A percentile compares a stretch with the other conserved stretches of the same genome.
Conservation (phyloP, 176 grass and related monocot species). For the Ampelocalamus luodianensis region DNA sequence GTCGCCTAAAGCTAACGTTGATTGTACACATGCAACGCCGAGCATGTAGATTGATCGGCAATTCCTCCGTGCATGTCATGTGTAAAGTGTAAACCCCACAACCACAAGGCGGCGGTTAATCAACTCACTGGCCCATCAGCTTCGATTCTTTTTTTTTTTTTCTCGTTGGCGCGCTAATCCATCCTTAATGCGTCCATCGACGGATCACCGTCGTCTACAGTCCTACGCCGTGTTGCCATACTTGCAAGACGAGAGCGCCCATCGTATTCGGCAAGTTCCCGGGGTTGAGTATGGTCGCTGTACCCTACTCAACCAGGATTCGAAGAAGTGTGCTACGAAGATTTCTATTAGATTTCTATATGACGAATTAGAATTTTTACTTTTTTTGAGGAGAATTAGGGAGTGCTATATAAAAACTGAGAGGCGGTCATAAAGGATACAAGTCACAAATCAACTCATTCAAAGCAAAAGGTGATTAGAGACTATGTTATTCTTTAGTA, state of each 20-base stretch:
- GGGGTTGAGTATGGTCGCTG: too few species aligned
- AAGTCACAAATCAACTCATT: too few species aligned
- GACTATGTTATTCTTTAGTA: too few species aligned
- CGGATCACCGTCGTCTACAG: background rate
- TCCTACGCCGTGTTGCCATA: background rate
- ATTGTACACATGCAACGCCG: background rate
- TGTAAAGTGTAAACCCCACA: background rate
- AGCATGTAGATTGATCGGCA: background rate
- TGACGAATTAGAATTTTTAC: too few species aligned
- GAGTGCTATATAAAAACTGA: too few species aligned
- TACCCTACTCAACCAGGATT: too few species aligned
- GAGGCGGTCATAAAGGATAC: too few species aligned
- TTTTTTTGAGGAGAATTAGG: too few species aligned
- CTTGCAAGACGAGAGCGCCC: background rate
- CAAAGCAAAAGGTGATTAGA: too few species aligned
- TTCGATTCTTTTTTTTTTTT: background rate
- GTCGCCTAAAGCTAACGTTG: too few species aligned
- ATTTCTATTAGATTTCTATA: too few species aligned
- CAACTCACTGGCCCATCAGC: background rate
- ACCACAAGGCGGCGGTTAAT: background rate
- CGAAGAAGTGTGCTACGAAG: too few species aligned
- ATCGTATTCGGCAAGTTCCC: conserved; percentile 20
- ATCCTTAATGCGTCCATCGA: background rate
- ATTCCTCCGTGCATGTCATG: background rate
- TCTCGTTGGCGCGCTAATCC: background rate